Evolutionary conservation across 2,329 filamentous ascomycete genomes (phyloP).

Genomic region (Exophiala sp.): DNA sequence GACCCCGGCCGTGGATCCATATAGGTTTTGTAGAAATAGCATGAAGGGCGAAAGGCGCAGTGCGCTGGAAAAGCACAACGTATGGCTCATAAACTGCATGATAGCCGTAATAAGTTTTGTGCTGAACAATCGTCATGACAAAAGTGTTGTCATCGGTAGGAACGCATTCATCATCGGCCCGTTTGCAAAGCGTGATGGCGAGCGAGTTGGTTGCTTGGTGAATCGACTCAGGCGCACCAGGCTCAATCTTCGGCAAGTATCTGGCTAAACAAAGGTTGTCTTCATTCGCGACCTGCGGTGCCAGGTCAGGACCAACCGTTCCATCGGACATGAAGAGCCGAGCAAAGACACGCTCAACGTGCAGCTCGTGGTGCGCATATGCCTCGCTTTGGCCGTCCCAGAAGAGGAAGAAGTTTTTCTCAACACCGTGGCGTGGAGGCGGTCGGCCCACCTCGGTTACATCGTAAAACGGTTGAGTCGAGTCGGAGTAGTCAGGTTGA

Average conservation of each 20-base stretch:
- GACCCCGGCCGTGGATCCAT: constrained; percentile 53
- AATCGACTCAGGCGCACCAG: constrained; percentile 42
- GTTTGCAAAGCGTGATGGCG: constrained; percentile 52
- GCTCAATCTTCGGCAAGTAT: constrained; percentile 42
- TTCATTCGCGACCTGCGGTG: constrained; percentile 31
- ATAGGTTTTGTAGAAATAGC: constrained; percentile 39
- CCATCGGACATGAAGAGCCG: constrained; percentile 42
- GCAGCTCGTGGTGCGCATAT: constrained; percentile 55
- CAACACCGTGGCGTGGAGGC: constrained; percentile 42
- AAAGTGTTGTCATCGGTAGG: constrained; percentile 50
- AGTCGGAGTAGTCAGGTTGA: constrained; percentile 37
- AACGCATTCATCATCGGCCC: constrained; percentile 45
- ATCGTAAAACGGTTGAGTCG: constrained; percentile 34
- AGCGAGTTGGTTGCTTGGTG: constrained; percentile 61
- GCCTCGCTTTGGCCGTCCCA: constrained; percentile 50
- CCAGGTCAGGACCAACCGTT: constrained; percentile 47
- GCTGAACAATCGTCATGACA: constrained; percentile 54
- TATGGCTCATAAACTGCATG: constrained; percentile 35
- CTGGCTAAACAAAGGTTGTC: constrained; percentile 48
- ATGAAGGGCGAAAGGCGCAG: constrained; percentile 19
- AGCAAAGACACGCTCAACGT: constrained; percentile 46
- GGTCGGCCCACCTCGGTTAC: constrained; percentile 56
- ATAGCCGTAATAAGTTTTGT: constrained; percentile 49
- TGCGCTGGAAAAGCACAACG: constrained; percentile 22
- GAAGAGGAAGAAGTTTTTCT: constrained; percentile 64